Evolutionary conservation across 2,329 filamentous ascomycete genomes (phyloP), one percentile per base, ranked within the genome.

Genomic region (Penicillium brasilianum): DNA sequence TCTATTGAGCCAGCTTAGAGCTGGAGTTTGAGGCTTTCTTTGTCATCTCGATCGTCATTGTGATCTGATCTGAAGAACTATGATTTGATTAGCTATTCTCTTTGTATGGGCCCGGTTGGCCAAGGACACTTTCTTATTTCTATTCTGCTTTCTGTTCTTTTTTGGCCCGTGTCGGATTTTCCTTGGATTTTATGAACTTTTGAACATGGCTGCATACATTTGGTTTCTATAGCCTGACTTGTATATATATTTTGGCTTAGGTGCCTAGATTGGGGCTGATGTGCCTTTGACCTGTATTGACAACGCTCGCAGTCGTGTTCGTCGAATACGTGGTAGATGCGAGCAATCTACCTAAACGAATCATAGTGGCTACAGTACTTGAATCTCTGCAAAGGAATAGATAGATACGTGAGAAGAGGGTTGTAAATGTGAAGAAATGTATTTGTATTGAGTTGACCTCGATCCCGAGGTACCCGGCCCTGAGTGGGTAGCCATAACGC

Each of bases 401-500:
- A n/a, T n/a, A n/a, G n/a, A n/a, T n/a, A n/a, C n/a, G n/a, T n/a
- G n/a, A n/a, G n/a, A n/a, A n/a, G n/a, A n/a, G n/a, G n/a, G n/a
- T 28, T 34, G 32, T 34, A 11, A 6, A 8, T 18, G 37, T 41
- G 37, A 18, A 18, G 37, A 43, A 25, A 46, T 46, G 43, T 46
- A 46, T 46, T 46, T 30, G 43, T 46, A 46, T 46, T 46, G 25
- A 28, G n/a, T n/a, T 28, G 39, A 43, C 39, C 39, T 43, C 39
- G 18, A 22, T 20, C 39, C 39, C 3, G 39, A 43, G 39, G 39
- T 43, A 28, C 20, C 43, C 25, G 5, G 28, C 43, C 39, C 39
- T 7, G 13, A 37, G 9, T n/a, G 11, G n/a, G n/a, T 58, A 30
- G 28, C 48, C 55, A 10, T 18, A 49, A 59, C 43, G 28, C 55